Evolutionary conservation across 331 rosid genomes (phyloP), one percentile per base, ranked within the genome.

Genomic region (Quercus lobata): DNA sequence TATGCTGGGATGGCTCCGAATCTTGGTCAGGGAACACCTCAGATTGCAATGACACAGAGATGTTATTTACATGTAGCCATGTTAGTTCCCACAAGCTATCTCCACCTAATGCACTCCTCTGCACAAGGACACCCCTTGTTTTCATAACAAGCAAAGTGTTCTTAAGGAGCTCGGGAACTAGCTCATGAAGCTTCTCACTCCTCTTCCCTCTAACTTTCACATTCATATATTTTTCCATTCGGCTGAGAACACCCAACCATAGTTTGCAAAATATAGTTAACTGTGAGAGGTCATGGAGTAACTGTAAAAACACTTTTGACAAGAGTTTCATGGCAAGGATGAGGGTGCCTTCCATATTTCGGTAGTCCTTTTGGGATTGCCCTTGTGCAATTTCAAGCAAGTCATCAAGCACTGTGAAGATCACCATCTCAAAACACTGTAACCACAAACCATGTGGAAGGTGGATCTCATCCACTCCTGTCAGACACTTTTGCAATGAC

Each of bases 261-360:
- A 95, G 84, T 83, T 90, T 93, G 93, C 94, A 81, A 84, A 95
- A 95, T 69, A 80, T 85, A 57, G 97, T 80, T 46, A 80, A 77
- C 76, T 90, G 94, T 19, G 94, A 89, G 58, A 95, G 84, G 61
- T 82, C 93, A 55, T 87, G 89, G 71, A 95, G 90, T 77, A 91
- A 84, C 81, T 87, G 92, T 32, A 95, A 88, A 75, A 91, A 93
- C 74, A 92, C 94, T 79, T 89, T 88, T 69, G 93, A 87, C 87
- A 95, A 82, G 85, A 95, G 94, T 83, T 91, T 93, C 91, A 91
- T 71, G 74, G 93, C 92, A 77, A 88, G 85, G 76, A 89, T 76
- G 68, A 92, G 97, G 18, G 97, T 89, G 77, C 99, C 97, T 81
- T 95, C 99, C 97, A 95, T 91, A 88, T 93, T 91, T 66, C 93